phyloP scores from a whole-genome alignment of 257 asterid species.

The Linderniella brevidens region DNA sequence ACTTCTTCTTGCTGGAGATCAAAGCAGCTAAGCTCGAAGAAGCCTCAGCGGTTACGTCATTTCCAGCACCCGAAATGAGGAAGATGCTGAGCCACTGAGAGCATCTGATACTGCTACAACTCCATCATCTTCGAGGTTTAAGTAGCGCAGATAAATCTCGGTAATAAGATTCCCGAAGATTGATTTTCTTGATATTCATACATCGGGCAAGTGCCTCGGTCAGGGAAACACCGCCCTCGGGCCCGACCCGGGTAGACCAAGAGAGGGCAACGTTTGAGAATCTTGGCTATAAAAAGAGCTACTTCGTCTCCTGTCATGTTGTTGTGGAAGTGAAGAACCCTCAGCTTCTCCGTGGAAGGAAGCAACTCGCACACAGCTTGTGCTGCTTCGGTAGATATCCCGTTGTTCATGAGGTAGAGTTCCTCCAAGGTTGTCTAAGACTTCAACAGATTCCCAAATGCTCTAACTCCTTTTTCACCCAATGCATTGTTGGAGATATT shows the following conservation, averaged over 20 bases:
- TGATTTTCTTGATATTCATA: conserved; percentile 58
- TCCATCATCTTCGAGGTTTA: conserved; percentile 81
- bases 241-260: conserved; percentile 80
- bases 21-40: conserved; percentile 52
- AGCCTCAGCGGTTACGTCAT: conserved; percentile 67
- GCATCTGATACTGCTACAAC: conserved; percentile 54
- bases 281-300: conserved; percentile 56
- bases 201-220: conserved; percentile 59
- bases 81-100: conserved; percentile 46
- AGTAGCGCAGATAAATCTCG: conserved; percentile 69
- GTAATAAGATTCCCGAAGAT: conserved; percentile 75
- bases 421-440: conserved; percentile 74
- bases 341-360: conserved; percentile 53
- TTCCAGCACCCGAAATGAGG: conserved; percentile 70
- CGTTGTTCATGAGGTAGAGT: conserved; percentile 72
- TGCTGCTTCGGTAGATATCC: conserved; percentile 93
- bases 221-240: conserved; percentile 77
- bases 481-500: conserved; percentile 88
- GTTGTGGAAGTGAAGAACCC: conserved; percentile 76
- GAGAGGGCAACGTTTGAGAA: conserved; percentile 54
- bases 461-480: conserved; percentile 91
- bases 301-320: conserved; percentile 99
- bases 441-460: conserved; percentile 60
- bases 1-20: conserved; percentile 33
- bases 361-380: conserved; percentile 73